Evolutionary conservation across 202 grass and related monocot genomes (phyloP), one percentile per base, ranked within the genome.

Genomic region (Panicum virgatum): DNA sequence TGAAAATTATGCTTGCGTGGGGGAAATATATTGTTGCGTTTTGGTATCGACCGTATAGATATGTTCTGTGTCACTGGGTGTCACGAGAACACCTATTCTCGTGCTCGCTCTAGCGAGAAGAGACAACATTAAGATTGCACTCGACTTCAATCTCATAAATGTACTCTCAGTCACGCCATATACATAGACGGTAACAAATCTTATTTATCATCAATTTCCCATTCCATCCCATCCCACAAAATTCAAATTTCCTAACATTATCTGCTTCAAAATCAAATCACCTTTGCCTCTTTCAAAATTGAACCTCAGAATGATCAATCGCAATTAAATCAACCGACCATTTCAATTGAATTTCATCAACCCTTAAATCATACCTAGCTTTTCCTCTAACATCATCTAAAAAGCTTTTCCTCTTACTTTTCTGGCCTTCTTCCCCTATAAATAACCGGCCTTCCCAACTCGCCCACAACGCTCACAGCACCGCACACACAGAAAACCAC

Each of bases 361-460:
- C 18, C n/a, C 38, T 62, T 69, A 20, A 34, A 32, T 45, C 14
- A 70, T 56, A n/a, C 76, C 56, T 1, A 56, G 38, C 63, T 52
- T 68, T 71, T 45, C 19, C 18, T 72, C 69, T 19, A 25, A 66
- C 43, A 50, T 5, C 66, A 79, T 9, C 1, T 57, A 58, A 57
- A 37, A 54, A 80, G 54, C 23, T 7, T 27, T 27, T 68, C 15
- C 2, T 29, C n/a, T 1, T 39, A 11, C 20, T 7, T 32, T 66
- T 38, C 8, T 7, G 6, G 26, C 3, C 27, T 67, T 18, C 75
- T n/a, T 18, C 25, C 30, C 63, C 73, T 86, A 86, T 90, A 90
- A 86, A 90, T 90, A 90, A 75, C 73, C 26, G 6, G 2, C 9
- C 43, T 52, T 51, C 67, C 79, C 73, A 53, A 43, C 25, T 44